Evolutionary conservation across 2,329 filamentous ascomycete genomes (phyloP).

Genomic region (Fusarium palustre): DNA sequence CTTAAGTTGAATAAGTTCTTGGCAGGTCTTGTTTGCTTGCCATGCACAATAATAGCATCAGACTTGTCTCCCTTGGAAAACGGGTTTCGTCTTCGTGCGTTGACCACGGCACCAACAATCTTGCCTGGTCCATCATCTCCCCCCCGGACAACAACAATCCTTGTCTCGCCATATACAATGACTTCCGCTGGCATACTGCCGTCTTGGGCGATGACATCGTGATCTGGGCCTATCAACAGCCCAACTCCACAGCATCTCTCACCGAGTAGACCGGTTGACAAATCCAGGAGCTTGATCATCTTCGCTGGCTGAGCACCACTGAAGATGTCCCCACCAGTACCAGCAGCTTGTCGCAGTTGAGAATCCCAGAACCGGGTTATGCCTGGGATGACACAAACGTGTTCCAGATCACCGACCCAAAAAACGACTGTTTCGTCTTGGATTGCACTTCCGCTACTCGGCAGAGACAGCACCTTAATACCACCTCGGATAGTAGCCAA

Average conservation of each 20-base stretch:
- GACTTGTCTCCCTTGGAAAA: constrained; percentile 57
- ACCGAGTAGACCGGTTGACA: constrained; percentile 66
- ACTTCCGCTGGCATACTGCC: constrained; percentile 64
- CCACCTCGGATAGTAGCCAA: constrained; percentile 65
- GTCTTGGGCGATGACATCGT: constrained; percentile 44
- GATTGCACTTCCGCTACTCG: constrained; percentile 56
- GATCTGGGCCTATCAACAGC: constrained; percentile 56
- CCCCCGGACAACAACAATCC: constrained; percentile 66
- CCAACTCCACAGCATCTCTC: constrained; percentile 67
- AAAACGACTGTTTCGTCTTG: constrained; percentile 67
- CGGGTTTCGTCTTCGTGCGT: constrained; percentile 51
- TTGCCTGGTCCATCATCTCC: constrained; percentile 61
- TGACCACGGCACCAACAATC: constrained; percentile 56
- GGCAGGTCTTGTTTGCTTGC: constrained; percentile 53
- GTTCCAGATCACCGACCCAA: constrained; percentile 68
- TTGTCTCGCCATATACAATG: constrained; percentile 66
- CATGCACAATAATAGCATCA: constrained; percentile 68
- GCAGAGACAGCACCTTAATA: constrained; percentile 62
- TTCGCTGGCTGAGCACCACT: constrained; percentile 65
- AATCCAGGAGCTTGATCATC: constrained; percentile 67
- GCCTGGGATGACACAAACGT: constrained; percentile 67
- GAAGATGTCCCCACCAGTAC: constrained; percentile 67
- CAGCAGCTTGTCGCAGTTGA: constrained; percentile 63
- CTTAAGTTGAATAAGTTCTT: constrained; percentile 65
- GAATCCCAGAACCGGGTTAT: constrained; percentile 70